phyloP scores from a whole-genome alignment of 345 rosid species.

The Cochlearia excelsa region DNA sequence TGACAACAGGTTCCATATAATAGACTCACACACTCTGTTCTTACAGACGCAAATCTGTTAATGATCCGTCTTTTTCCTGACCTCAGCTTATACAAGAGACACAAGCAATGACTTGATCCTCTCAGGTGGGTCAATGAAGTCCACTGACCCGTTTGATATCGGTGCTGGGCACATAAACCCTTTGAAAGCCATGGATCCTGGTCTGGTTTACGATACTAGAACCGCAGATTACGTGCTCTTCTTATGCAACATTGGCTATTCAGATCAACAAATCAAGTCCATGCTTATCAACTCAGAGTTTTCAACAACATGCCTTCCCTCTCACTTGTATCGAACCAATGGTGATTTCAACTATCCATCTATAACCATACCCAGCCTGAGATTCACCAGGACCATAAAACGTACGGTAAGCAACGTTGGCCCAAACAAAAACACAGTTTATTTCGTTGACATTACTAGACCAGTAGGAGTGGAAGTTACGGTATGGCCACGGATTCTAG shows the following conservation, averaged over 20 bases:
- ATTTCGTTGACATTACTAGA: conserved; percentile 36
- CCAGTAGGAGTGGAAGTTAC: conserved; percentile 59
- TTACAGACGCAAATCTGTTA: background rate
- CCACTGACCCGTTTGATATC: conserved; percentile 48
- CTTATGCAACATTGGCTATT: conserved; percentile 63
- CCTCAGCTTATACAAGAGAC: conserved; percentile 25
- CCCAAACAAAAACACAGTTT: conserved; percentile 34
- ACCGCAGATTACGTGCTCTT: conserved; percentile 52
- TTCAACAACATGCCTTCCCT: conserved; percentile 13
- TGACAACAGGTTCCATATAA: conserved; percentile 55
- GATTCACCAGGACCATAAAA: conserved; percentile 42
- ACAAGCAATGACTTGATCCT: conserved; percentile 20
- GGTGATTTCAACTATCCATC: conserved; percentile 63
- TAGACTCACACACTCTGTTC: background rate
- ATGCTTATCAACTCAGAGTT: conserved; percentile 19
- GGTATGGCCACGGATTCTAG: conserved; percentile 54
- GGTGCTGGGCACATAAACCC: conserved; percentile 72
- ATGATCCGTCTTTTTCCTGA: background rate
- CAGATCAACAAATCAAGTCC: conserved; percentile 21
- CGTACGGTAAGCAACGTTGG: conserved; percentile 58
- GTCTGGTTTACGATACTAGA: conserved; percentile 57
- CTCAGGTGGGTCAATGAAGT: conserved; percentile 32
- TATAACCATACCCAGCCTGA: conserved; percentile 48
- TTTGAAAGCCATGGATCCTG: conserved; percentile 59
- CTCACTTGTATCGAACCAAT: conserved; percentile 29